Percentiles rank a stretch among this genome's conserved stretches.
Conservation (phyloP, 1,284 basidiomycete species). For the Ceratobasidium sp. region DNA sequence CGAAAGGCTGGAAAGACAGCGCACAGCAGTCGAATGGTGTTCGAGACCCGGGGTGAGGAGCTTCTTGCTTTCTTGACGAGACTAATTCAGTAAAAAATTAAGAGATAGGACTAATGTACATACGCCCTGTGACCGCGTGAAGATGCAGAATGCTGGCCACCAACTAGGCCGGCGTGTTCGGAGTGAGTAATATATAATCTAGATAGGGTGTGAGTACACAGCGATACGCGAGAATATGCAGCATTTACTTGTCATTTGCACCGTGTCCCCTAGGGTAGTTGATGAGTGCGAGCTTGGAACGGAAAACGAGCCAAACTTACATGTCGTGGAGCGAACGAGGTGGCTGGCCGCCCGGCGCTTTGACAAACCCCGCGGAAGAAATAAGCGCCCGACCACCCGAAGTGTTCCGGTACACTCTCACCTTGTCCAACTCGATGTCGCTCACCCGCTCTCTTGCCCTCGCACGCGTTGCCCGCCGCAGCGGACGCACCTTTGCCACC, state of each 20-base stretch:
- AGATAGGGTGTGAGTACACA: neutral
- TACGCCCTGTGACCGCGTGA: constrained; percentile 79
- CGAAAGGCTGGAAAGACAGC: constrained; percentile 91
- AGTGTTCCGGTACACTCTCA: constrained; percentile 32
- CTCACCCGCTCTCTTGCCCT: constrained; percentile 39
- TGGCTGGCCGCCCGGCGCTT: constrained; percentile 23
- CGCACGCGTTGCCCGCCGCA: constrained; percentile 37
- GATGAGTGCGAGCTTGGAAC: neutral
- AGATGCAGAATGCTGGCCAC: constrained; percentile 78
- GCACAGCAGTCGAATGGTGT: constrained; percentile 94
- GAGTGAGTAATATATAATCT: constrained; percentile 84
- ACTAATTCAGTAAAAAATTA: constrained; percentile 15
- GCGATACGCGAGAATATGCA: neutral
- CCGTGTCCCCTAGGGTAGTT: constrained; percentile 73
- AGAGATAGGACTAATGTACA: constrained; percentile 53
- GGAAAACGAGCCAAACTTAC: constrained; percentile 27
- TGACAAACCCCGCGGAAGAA: neutral
- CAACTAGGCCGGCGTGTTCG: constrained; percentile 79
- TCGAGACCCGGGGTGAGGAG: constrained; percentile 68
- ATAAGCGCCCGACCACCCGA: constrained; percentile 22
- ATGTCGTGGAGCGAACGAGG: constrained; percentile 34
- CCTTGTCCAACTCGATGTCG: constrained; percentile 17
- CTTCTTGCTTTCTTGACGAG: constrained; percentile 71
- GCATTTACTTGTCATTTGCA: constrained; percentile 77
- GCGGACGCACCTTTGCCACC: constrained; percentile 42